phyloP scores from a whole-genome alignment of 2,329 filamentous ascomycete genomes.

The Clarireedia paspali region DNA sequence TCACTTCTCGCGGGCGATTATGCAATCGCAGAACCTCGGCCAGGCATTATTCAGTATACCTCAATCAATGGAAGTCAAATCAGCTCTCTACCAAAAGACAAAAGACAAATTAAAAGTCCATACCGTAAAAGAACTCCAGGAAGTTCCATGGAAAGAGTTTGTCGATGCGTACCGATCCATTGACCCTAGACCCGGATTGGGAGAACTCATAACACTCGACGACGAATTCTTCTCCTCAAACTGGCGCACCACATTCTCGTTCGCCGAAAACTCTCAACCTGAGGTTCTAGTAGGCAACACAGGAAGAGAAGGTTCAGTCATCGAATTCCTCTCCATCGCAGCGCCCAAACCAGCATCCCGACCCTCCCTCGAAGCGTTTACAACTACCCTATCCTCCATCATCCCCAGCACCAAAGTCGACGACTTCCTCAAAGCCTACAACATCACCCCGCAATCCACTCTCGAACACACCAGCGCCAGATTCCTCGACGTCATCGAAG shows the following conservation, averaged over 20 bases:
- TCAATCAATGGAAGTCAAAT: background rate
- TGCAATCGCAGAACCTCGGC: constrained; percentile 11
- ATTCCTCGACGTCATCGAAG: background rate
- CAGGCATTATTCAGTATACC: constrained; percentile 1
- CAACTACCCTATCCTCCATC: background rate
- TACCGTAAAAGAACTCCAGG: constrained; percentile 1
- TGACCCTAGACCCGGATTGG: background rate
- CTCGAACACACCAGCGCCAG: background rate
- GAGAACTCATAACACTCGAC: background rate
- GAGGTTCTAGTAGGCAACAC: background rate
- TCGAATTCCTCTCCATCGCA: background rate
- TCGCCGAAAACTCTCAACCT: background rate
- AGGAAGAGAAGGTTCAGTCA: background rate
- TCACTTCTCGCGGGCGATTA: constrained; percentile 5
- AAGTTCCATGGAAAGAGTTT: background rate
- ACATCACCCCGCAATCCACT: background rate
- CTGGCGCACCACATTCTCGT: background rate
- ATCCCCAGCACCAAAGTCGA: background rate
- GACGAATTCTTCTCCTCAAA: background rate
- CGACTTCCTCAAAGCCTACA: background rate
- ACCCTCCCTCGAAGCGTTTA: background rate
- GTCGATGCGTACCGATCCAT: background rate
- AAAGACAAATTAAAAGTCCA: background rate
- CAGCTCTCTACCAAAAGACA: background rate
- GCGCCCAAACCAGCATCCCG: background rate